Evolutionary conservation across 257 asterid genomes (phyloP), one percentile per base, ranked within the genome.

Genomic region (Plantago major): DNA sequence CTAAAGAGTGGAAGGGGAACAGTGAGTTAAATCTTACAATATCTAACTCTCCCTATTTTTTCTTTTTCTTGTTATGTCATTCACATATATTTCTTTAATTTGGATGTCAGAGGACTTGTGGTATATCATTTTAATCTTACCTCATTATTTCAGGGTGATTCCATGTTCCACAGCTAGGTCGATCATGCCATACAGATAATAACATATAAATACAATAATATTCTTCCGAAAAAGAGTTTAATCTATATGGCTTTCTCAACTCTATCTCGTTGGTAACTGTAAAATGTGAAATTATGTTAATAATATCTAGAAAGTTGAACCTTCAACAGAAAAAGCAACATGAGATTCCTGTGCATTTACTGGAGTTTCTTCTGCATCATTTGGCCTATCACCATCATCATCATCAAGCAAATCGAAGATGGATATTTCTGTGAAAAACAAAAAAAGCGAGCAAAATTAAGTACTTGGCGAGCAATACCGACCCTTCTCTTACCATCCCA

Each of bases 281-380:
- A 15, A n/a, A 11, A 30, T 1, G 22, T 49, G 28, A 46, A 33
- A 51, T 26, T 69, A 33, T 59, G 26, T 22, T 22, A 22, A 53
- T 15, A 49, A 60, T 62, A 64, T 64, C 60, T 55, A 60, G 43
- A 43, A 44, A 75, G 6, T 42, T 48, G 43, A 79, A 90, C 97
- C 97, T 87, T 84, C 87, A 79, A 90, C 70, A 49, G 95, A 81
- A 74, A 90, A 90, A 50, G 95, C 86, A 55, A 85, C 95, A 82
- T 84, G 95, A 76, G 79, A 81, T 81, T 90, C 97, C 73, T 62
- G 78, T 57, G 67, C 82, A 53, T 58, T 78, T 54, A 69, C 70
- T 53, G 74, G 78, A 60, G 51, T 59, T 70, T 71, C 74, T 42
- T 62, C 78, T n/a, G 64, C 68, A 46, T 62, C 57, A 55, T 64